Evolutionary conservation across 495 filamentous ascomycete genomes (phyloP), one percentile per base, ranked within the genome.

Genomic region (Schizothecium vesticola): DNA sequence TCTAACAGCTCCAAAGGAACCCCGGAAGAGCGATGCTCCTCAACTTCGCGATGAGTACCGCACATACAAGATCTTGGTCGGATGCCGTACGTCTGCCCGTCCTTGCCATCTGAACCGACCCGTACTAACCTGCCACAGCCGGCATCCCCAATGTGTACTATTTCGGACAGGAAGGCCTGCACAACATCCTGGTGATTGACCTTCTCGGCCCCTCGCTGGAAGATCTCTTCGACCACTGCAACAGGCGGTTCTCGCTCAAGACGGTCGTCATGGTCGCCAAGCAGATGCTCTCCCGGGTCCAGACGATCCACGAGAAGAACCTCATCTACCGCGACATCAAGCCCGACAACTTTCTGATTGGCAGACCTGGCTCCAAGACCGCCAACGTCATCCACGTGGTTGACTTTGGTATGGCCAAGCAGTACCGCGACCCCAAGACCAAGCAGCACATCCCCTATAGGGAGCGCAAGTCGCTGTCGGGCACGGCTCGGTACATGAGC

Each of bases 101-200:
- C 67, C 55, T 63, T 61, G 22, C 43, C n/a, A 69, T 69, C 7
- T n/a, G 16, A 51, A 56, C 70, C 22, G 19, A n/a, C 6, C 23
- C 11, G 58, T 31, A 19, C 64, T 65, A 26, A 65, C 64, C 6
- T 6, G 12, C 13, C 16, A 33, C 31, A 99, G 95, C 95, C 67
- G 95, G 95, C 73, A 98, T 99, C 72, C 95, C 95, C 74, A 98
- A 99, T 89, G 95, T 99, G 75, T 99, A 99, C 82, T 99, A 99
- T 81, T 99, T 98, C 72, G 95, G 95, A 69, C 95, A 99, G 80
- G 95, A 99, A 82, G 95, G 95, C 72, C 87, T 99, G 24, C 95
- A 99, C 82, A 99, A 99, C 81, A 99, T 99, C 72, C 88, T 99
- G 3, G 95, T 99, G 64, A 99, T 99, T 73, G 95, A 99, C 79